Percentiles rank a stretch among this genome's conserved stretches.
Evolutionary conservation across 2,329 filamentous ascomycete genomes (phyloP).

Genomic region (Colletotrichum sansevieriae): DNA sequence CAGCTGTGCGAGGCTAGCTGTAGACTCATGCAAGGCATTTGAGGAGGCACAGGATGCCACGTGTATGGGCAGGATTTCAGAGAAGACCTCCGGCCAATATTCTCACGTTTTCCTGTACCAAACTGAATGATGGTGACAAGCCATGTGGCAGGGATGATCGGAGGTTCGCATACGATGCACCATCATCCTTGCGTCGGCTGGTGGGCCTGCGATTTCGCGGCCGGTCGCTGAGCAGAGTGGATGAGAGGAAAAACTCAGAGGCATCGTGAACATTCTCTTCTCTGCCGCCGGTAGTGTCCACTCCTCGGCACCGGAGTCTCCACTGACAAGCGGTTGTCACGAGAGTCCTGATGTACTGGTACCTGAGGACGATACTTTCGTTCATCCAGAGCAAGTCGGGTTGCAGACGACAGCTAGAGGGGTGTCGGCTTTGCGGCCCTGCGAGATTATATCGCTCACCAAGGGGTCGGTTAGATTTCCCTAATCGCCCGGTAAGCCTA

Average conservation of each 20-base stretch:
- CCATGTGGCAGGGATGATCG: not conserved
- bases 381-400: not conserved
- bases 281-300: slow-evolving; percentile 24
- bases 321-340: slow-evolving; percentile 28
- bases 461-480: slow-evolving; percentile 12
- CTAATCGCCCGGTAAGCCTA: slow-evolving; percentile 2
- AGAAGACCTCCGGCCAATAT: not conserved
- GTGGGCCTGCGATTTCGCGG: not conserved
- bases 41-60: not conserved
- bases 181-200: slow-evolving; percentile 25
- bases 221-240: not conserved
- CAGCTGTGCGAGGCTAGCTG: too few relatives aligned
- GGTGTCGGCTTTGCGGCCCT: slow-evolving; percentile 35
- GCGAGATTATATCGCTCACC: slow-evolving; percentile 35
- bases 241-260: slow-evolving; percentile 30
- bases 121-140: not conserved
- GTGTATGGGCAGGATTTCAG: too few relatives aligned
- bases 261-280: slow-evolving; percentile 40
- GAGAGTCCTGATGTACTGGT: slow-evolving; percentile 17
- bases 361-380: not conserved
- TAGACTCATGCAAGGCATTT: too few relatives aligned
- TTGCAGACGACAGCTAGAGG: slow-evolving; percentile 1
- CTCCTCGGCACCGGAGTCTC: slow-evolving; percentile 30
- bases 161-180: slow-evolving; percentile 10
- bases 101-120: not conserved